A percentile compares a stretch with the other conserved stretches of the same genome.
Conservation (phyloP, 805 yeast species). For the Ogataea siamensis region DNA sequence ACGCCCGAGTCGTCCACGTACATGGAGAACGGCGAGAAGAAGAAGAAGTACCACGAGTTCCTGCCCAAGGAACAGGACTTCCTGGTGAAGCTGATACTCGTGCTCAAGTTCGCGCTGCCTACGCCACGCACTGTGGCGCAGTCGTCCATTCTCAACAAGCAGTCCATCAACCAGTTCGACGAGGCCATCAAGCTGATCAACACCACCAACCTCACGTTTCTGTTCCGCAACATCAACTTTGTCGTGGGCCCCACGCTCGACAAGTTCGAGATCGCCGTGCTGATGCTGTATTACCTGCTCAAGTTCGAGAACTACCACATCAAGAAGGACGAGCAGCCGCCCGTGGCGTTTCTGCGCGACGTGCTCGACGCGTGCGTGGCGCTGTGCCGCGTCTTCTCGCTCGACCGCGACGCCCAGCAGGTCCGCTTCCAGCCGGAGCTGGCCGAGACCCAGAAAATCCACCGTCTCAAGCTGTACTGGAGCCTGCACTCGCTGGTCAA, state of each 20-base stretch:
- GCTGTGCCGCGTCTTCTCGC: constrained; percentile 45
- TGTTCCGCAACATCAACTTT: constrained; percentile 48
- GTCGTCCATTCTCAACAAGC: constrained; percentile 29
- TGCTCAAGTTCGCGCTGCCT: constrained; percentile 48
- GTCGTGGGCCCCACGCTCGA: constrained; percentile 42
- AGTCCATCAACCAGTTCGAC: constrained; percentile 30
- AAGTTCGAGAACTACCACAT: constrained; percentile 33
- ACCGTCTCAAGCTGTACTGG: constrained; percentile 44
- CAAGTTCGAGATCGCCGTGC: constrained; percentile 49
- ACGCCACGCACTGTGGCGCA: constrained; percentile 31
- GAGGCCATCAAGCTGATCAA: constrained; percentile 34
- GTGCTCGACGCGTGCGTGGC: constrained; percentile 41
- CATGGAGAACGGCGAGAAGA: constrained; percentile 42
- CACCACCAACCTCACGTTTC: constrained; percentile 40
- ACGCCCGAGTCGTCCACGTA: constrained; percentile 32
- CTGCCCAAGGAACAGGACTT: constrained; percentile 33
- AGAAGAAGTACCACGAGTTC: constrained; percentile 37
- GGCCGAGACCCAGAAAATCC: constrained; percentile 26
- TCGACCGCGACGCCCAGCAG: constrained; percentile 26
- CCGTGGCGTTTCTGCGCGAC: constrained; percentile 38
- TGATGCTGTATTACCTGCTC: constrained; percentile 50
- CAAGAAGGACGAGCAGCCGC: constrained; percentile 28
- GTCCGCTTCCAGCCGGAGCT: constrained; percentile 12
- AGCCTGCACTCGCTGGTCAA: constrained; percentile 36
- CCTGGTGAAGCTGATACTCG: constrained; percentile 51